phyloP scores from a whole-genome alignment of 768 basidiomycete genomes.

The Goffeauzyma gilvescens region DNA sequence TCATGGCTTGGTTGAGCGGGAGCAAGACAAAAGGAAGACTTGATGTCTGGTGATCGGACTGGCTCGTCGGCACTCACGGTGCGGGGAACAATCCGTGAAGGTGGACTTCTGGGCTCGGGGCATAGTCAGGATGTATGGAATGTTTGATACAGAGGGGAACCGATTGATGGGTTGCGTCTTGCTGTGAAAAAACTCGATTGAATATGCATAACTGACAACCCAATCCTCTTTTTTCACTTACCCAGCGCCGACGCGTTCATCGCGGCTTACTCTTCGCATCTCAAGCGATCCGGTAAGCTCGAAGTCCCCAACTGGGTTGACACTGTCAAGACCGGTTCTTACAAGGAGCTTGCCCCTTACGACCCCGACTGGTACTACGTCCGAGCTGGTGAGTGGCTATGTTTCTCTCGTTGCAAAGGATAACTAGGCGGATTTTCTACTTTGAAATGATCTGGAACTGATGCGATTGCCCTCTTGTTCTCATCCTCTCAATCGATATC shows the following conservation, averaged over 20 bases:
- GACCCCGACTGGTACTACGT: slow-evolving; percentile 99
- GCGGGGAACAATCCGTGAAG: no score
- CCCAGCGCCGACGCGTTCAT: slow-evolving; percentile 83
- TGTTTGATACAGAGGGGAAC: not conserved
- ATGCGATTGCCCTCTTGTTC: not conserved
- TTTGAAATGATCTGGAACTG: not conserved
- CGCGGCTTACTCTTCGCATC: slow-evolving; percentile 77
- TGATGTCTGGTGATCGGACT: no score
- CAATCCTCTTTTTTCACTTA: not conserved
- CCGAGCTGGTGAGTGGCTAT: slow-evolving; percentile 60
- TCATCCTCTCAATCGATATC: not conserved
- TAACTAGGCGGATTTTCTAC: not conserved
- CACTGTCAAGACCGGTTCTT: slow-evolving; percentile 82
- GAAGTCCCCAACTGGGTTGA: slow-evolving; percentile 37
- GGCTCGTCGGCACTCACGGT: no score
- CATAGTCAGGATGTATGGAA: not conserved
- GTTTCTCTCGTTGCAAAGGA: no score
- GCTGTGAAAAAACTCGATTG: slow-evolving; percentile 8
- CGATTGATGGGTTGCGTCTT: not conserved
- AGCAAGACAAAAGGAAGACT: no score
- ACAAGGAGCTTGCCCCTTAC: slow-evolving; percentile 96
- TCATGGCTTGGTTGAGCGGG: no score
- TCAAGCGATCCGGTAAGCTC: slow-evolving; percentile 97
- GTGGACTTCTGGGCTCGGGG: no score
- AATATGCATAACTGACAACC: not conserved